These are phyloP conservation scores for Neofusicoccum ribis DNA, from an alignment of 2,329 filamentous ascomycete species.

Conservation along the genomic window DNA sequence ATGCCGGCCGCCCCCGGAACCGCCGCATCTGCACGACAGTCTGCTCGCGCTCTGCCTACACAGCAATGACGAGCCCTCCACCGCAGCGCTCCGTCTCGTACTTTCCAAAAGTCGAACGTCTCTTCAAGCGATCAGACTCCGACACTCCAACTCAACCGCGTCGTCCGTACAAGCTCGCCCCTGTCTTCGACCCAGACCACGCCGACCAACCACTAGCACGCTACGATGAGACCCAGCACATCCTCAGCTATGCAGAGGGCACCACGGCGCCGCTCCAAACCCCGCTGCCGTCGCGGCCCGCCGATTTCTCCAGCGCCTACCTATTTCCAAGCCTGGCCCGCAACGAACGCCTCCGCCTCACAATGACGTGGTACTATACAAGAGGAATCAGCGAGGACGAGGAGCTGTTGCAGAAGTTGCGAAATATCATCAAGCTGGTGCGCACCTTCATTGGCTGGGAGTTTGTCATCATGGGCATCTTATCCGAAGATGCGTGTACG, in stretches of 20 bases:
- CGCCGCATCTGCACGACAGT: background rate
- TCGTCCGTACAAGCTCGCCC: slow-evolving; percentile 13
- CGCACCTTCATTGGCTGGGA: slow-evolving; percentile 49
- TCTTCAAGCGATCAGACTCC: background rate
- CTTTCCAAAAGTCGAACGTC: slow-evolving; percentile 21
- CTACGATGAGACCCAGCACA: slow-evolving; percentile 14
- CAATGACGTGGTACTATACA: slow-evolving; percentile 49
- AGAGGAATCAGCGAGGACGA: slow-evolving; percentile 40
- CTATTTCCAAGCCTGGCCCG: slow-evolving; percentile 37
- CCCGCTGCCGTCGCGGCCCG: slow-evolving; percentile 23
- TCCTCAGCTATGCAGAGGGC: slow-evolving; percentile 2
- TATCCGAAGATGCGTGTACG: slow-evolving; percentile 43
- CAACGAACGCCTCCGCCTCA: slow-evolving; percentile 41
- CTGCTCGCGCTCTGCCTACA: too few relatives aligned
- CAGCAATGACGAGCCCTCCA: background rate
- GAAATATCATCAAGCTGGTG: slow-evolving; percentile 45
- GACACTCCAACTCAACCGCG: background rate
- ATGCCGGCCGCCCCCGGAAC: background rate
- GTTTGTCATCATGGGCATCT: slow-evolving; percentile 45
- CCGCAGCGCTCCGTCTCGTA: slow-evolving; percentile 9
- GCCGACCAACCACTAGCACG: slow-evolving; percentile 11
- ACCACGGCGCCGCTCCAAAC: slow-evolving; percentile 9
- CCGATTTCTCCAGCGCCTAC: slow-evolving; percentile 30
- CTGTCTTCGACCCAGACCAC: slow-evolving; percentile 19
- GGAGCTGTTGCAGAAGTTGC: slow-evolving; percentile 44